These are phyloP conservation scores for Fraxinus sp. DNA, from an alignment of 305 asterid species.

Conservation along the genomic window DNA sequence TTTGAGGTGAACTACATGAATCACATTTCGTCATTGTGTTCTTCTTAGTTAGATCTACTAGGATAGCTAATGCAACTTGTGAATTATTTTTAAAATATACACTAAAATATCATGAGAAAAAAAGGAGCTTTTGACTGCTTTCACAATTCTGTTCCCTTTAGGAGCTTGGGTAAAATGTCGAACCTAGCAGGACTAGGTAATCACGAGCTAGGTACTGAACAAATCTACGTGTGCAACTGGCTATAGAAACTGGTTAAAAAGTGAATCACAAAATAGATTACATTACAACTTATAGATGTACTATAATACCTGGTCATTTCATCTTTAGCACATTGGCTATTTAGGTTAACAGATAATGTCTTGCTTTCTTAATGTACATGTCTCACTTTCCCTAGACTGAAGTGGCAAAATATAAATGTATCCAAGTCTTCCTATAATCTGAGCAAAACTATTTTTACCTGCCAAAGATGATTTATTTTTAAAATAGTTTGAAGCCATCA, in stretches of 20 bases:
- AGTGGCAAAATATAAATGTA: slow-evolving; percentile 19
- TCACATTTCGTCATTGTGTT: neutral
- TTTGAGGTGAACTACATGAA: neutral
- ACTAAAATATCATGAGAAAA: neutral
- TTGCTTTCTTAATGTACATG: slow-evolving; percentile 23
- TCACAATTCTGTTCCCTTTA: neutral
- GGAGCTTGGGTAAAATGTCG: neutral
- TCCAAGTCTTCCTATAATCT: slow-evolving; percentile 29
- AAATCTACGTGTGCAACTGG: neutral
- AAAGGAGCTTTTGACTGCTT: neutral
- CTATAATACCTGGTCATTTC: neutral
- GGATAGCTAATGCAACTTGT: neutral
- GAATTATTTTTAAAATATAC: neutral
- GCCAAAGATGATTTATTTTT: slow-evolving; percentile 37
- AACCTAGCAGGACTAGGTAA: neutral
- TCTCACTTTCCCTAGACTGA: slow-evolving; percentile 21
- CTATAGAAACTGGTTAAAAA: neutral
- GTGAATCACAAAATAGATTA: neutral
- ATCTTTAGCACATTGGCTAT: neutral
- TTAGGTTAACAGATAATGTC: slow-evolving; percentile 3
- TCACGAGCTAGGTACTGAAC: neutral
- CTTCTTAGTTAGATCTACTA: neutral
- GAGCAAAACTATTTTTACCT: slow-evolving; percentile 32
- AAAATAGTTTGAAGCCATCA: slow-evolving; percentile 34
- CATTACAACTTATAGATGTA: neutral